Evolutionary conservation across 352 stramenopile genomes (phyloP).

Genomic region (Elongisporangium undulatum): DNA sequence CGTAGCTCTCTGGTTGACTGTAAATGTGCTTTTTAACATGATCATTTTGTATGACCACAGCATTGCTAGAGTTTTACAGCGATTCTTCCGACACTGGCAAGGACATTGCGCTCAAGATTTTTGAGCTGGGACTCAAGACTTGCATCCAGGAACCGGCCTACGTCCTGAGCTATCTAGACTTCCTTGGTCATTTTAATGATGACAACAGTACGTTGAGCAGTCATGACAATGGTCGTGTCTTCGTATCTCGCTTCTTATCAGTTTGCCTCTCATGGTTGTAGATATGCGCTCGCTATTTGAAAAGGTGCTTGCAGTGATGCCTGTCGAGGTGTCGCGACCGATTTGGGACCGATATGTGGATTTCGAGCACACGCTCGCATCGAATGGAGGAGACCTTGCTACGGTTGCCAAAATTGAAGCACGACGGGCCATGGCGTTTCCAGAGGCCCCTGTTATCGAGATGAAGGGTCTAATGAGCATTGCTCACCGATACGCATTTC

Average conservation of each 20-base stretch:
- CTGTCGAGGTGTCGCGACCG: slow-evolving; percentile 66
- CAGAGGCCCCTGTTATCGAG: slow-evolving; percentile 67
- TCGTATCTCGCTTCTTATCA: not conserved
- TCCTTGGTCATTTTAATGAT: slow-evolving; percentile 83
- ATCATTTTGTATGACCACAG: slow-evolving; percentile 18
- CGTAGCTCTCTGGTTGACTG: not conserved
- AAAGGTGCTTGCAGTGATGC: slow-evolving; percentile 85
- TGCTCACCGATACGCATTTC: slow-evolving; percentile 77
- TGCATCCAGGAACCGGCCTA: slow-evolving; percentile 85
- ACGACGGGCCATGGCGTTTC: slow-evolving; percentile 71
- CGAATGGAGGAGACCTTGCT: slow-evolving; percentile 77
- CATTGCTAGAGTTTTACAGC: slow-evolving; percentile 83
- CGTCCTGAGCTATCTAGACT: slow-evolving; percentile 83
- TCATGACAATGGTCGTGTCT: not conserved
- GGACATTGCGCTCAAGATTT: slow-evolving; percentile 87
- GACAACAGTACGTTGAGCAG: slow-evolving; percentile 76
- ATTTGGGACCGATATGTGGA: slow-evolving; percentile 87
- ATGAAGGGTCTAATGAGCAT: slow-evolving; percentile 81
- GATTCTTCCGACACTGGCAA: slow-evolving; percentile 77
- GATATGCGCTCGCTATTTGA: slow-evolving; percentile 88
- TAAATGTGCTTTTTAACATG: slow-evolving; percentile 6
- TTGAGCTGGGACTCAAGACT: slow-evolving; percentile 85
- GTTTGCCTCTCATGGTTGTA: slow-evolving; percentile 22
- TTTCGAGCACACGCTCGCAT: slow-evolving; percentile 85
- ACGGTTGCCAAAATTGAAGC: slow-evolving; percentile 83